These are phyloP conservation scores for Mucor indicus DNA, from an alignment of 371 early-diverging fungal species.

Conservation along the genomic window DNA sequence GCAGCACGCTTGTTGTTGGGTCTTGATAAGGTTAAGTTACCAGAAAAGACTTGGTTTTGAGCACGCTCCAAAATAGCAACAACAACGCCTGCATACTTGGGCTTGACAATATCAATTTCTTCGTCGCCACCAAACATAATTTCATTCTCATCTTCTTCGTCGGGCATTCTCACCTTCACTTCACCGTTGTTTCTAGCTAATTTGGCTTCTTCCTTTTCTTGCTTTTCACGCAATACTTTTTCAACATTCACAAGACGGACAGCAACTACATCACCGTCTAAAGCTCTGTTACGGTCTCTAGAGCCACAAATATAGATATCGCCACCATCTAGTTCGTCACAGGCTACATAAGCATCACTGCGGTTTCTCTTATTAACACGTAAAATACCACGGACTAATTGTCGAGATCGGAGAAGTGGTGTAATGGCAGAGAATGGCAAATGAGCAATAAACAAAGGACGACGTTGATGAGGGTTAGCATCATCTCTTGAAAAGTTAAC, in stretches of 20 bases:
- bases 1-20: constrained; percentile 55
- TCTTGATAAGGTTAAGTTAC: constrained; percentile 50
- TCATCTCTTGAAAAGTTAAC: constrained; percentile 51
- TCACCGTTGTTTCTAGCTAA: constrained; percentile 49
- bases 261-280: constrained; percentile 88
- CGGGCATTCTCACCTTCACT: constrained; percentile 35
- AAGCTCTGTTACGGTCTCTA: constrained; percentile 79
- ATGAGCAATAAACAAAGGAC: constrained; percentile 58
- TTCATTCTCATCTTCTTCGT: constrained; percentile 51
- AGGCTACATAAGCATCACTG: constrained; percentile 83
- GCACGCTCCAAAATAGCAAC: constrained; percentile 68
- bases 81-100: constrained; percentile 64
- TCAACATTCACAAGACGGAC: constrained; percentile 72
- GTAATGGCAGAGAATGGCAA: constrained; percentile 56
- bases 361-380: constrained; percentile 84
- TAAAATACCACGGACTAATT: constrained; percentile 64
- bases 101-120: constrained; percentile 53
- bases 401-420: constrained; percentile 44
- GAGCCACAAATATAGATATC: constrained; percentile 82
- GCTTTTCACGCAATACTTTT: constrained; percentile 58
- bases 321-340: constrained; percentile 56
- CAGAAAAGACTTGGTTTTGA: constrained; percentile 64
- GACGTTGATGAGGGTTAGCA: constrained; percentile 54
- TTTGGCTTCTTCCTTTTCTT: constrained; percentile 52
- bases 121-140: constrained; percentile 55